Base-by-base conservation (phyloP, 192 early-diverging fungal species). In the Backusella parvicylindrica region DNA sequence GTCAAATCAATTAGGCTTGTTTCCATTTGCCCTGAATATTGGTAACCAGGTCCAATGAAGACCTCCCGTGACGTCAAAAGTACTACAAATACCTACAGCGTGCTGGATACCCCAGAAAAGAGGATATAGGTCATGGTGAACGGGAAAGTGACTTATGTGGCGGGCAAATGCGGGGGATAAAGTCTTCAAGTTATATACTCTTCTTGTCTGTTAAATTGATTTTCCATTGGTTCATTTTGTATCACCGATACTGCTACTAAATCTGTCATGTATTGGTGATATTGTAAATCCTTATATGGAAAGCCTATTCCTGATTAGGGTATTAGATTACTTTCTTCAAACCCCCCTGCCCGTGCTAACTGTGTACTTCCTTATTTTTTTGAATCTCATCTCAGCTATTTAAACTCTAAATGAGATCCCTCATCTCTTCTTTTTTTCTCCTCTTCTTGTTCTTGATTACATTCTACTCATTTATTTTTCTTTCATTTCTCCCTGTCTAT, bases 61-160 rank as follows among this genome's bases (percentile, higher is more conserved):
- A 37, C 26, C 26, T 13, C 2, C 16, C 13, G 71, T 72, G 71
- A 72, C 71, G 71, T 72, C 71, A 72, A 63, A 63, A 60, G 53
- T 60, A 60, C 53, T 26, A 35, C 23, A 72, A 15, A 21, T 41
- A 13, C 32, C 18, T 47, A 33, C 16, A 49, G 9, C 28, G 21
- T n/a, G 71, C 23, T 33, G 2, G 12, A 38, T 30, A 63, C 53
- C 53, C 53, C 53, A 60, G 53, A 60, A 60, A 23, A 60, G 53
- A 60, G 53, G 8, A 53, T 53, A 23, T 53, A 53, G 50, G 53
- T 60, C 53, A 35, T 72, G 11, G 53, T 26, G 21, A 63, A 63
- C 63, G 72, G 72, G 72, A 73, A 73, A 65, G 72, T 65, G 72
- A 65, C 40, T 64, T 33, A 64, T 33, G 21, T 73, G 72, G 72